A percentile compares a stretch with the other conserved stretches of the same genome.
phyloP scores from a whole-genome alignment of 106 monocot species.

The Dendrobium catenatum region DNA sequence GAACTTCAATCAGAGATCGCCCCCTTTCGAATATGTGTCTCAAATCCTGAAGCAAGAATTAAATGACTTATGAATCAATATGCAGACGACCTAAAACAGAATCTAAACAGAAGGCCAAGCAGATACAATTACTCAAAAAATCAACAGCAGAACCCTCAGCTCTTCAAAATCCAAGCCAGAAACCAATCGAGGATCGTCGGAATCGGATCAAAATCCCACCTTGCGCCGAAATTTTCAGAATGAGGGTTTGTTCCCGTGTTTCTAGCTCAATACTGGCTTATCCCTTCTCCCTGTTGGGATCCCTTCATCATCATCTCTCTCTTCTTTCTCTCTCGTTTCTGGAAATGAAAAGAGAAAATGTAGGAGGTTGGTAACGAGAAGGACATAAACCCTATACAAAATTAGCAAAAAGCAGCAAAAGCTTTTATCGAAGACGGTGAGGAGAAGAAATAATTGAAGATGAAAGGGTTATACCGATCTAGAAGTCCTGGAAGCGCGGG shows the following conservation, averaged over 20 bases:
- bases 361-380: constrained; percentile 1
- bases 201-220: constrained; percentile 4
- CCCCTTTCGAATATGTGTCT: not conserved
- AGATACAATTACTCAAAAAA: not conserved
- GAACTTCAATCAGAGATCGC: not conserved
- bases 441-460: not conserved
- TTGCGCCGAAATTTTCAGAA: not conserved
- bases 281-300: not conserved
- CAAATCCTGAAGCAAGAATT: not conserved
- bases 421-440: not conserved
- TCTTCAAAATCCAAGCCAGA: not conserved
- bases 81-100: not conserved
- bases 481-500: constrained; percentile 2
- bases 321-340: not conserved
- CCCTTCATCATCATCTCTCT: not conserved
- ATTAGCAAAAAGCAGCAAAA: constrained; percentile 5
- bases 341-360: not conserved
- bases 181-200: not conserved
- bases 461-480: not conserved
- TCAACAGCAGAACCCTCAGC: not conserved
- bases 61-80: not conserved
- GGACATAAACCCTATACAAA: not conserved
- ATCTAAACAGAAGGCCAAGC: not conserved
- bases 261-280: not conserved
- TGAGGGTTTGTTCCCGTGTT: not conserved